Evolutionary conservation across 169 alveolate genomes (phyloP).

Genomic region (Plasmodium malariae): DNA sequence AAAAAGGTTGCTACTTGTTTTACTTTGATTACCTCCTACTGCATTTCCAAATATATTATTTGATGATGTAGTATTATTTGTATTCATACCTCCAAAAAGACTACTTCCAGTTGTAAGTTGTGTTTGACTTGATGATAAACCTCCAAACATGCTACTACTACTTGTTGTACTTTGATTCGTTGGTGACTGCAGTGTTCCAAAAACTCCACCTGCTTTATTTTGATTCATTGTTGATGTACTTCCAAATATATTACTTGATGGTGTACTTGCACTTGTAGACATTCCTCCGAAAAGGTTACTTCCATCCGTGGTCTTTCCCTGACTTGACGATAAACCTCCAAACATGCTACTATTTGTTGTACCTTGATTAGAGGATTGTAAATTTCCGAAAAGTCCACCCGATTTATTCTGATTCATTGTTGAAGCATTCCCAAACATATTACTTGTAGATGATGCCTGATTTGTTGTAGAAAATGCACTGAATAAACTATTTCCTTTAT

Average conservation of each 20-base stretch:
- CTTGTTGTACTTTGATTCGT: constrained; percentile 23
- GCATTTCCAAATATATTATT: constrained; percentile 48
- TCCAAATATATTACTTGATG: constrained; percentile 50
- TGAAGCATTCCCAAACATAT: constrained; percentile 67
- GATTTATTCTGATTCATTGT: constrained; percentile 35
- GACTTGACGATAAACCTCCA: constrained; percentile 42
- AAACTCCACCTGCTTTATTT: constrained; percentile 32
- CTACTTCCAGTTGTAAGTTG: constrained; percentile 36
- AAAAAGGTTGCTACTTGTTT: constrained; percentile 42
- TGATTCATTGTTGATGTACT: constrained; percentile 12
- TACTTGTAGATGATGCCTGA: constrained; percentile 8
- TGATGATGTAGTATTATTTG: constrained; percentile 15
- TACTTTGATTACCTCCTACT: constrained; percentile 32
- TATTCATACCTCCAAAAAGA: constrained; percentile 19
- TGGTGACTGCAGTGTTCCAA: constrained; percentile 35
- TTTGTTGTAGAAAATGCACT: too few species aligned
- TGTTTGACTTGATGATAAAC: constrained; percentile 28
- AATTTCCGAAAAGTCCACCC: constrained; percentile 48
- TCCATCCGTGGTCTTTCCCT: background rate
- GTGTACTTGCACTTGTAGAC: constrained; percentile 21
- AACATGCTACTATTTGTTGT: constrained; percentile 24
- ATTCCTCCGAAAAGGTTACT: constrained; percentile 14
- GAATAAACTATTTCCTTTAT: too few species aligned
- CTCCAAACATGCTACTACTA: constrained; percentile 47
- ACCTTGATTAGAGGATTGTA: constrained; percentile 21